A percentile compares a stretch with the other conserved stretches of the same genome.
phyloP scores from a whole-genome alignment of 2,329 filamentous ascomycete species.

The Pseudocercospora fijiensis region DNA sequence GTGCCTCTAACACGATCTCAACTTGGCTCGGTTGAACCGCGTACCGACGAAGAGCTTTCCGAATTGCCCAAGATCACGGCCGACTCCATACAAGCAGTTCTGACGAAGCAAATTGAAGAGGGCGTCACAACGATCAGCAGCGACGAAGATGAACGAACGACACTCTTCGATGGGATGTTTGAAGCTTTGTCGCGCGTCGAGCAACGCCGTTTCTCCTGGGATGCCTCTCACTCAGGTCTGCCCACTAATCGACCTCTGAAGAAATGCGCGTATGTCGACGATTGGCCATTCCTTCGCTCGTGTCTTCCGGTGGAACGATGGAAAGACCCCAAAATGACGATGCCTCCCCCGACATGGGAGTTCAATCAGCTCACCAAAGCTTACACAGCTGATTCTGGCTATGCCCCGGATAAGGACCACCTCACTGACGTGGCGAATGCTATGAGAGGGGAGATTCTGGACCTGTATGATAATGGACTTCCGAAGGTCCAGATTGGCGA shows the following conservation, averaged over 20 bases:
- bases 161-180: slow-evolving; percentile 12
- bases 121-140: slow-evolving; percentile 33
- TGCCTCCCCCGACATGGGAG: slow-evolving; percentile 61
- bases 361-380: slow-evolving; percentile 55
- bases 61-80: slow-evolving; percentile 29
- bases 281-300: neutral
- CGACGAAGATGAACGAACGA: slow-evolving; percentile 26
- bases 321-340: slow-evolving; percentile 7
- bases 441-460: slow-evolving; percentile 47
- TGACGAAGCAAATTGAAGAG: slow-evolving; percentile 32
- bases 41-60: slow-evolving; percentile 17
- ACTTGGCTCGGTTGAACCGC: slow-evolving; percentile 28
- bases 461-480: slow-evolving; percentile 46
- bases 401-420: slow-evolving; percentile 48
- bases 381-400: slow-evolving; percentile 44
- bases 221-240: neutral
- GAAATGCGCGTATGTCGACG: slow-evolving; percentile 2
- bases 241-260: slow-evolving; percentile 10
- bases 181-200: slow-evolving; percentile 9
- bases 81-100: slow-evolving; percentile 31
- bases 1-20: slow-evolving; percentile 37
- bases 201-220: slow-evolving; percentile 13
- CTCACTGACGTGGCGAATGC: slow-evolving; percentile 49
- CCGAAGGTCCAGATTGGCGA: slow-evolving; percentile 51
- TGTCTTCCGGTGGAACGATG: slow-evolving; percentile 5